Base-by-base conservation (phyloP, 1,139 yeast genomes). In the Debaryomyces sp. region DNA sequence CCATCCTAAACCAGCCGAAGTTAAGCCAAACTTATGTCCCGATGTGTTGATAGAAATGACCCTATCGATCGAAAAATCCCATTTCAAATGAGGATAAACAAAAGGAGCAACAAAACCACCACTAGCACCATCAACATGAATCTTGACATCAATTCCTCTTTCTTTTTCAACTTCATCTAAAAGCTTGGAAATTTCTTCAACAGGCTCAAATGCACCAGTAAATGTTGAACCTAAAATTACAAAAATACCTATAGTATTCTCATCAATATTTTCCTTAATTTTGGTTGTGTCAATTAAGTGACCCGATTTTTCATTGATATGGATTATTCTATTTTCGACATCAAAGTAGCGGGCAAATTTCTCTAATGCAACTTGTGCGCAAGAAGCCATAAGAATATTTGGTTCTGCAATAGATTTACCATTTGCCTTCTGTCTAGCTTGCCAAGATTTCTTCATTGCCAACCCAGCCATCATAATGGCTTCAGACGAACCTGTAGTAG, bases 1-100 rank as follows among this genome's bases (percentile, higher is more conserved):
- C 97, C 97, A 91, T 46, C 97, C 97, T 48, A 89, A 79, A 44
- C 97, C 97, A 15, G 94, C 96, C 29, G 95, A 83, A 33, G 92
- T 87, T 46, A 91, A 75, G 32, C 97, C 97, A 68, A 87, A 91
- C 70, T 91, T 91, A 73, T 91, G 97, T 51, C 97, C 97, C 1
- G 96, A 87, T n/a, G 96, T 83, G 71, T 89, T 91, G 68, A 91
- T 90, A 29, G 92, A 84, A 55, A 80, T 84, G 44, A 91, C 97
- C 53, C 97, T 79, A 30, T 82, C 81, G 45, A 87, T 65, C 48
- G 83, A 71, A 70, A 91, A 91, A 67, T 90, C 97, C 97, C 97
- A 91, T 54, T 77, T 77, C 56, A 85, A 74, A 27, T 84, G 79
- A 6, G 96, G 96, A 64, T 78, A 86, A 26, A 84, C 68, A 62